These are phyloP conservation scores for Anthracocystis panici-leucophaei DNA, from an alignment of 1,284 basidiomycete species.

Conservation along the genomic window DNA sequence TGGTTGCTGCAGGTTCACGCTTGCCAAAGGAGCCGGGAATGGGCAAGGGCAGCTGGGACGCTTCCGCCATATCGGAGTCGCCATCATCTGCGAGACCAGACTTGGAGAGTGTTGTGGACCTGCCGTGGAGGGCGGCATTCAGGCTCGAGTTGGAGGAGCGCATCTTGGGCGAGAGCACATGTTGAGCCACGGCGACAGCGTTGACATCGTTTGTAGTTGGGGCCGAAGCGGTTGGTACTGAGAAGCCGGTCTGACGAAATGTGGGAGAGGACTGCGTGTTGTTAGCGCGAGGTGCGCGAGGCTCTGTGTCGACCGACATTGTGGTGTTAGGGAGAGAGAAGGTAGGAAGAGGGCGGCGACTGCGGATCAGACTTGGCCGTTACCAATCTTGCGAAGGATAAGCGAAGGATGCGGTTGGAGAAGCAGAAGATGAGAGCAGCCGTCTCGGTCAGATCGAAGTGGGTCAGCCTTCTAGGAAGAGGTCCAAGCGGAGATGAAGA, in stretches of 20 bases:
- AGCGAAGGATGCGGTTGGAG: conserved; percentile 2
- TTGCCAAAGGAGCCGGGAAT: conserved; percentile 46
- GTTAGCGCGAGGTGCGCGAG: conserved; percentile 31
- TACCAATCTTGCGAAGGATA: neutral
- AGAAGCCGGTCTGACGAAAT: conserved; percentile 54
- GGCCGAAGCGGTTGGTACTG: conserved; percentile 45
- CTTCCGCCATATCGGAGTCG: conserved; percentile 57
- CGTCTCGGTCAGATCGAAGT: neutral
- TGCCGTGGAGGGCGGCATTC: conserved; percentile 36
- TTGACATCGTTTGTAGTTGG: conserved; percentile 44
- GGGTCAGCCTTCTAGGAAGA: no score
- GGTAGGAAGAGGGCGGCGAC: neutral
- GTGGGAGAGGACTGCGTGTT: conserved; percentile 52
- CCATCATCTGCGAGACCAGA: conserved; percentile 32
- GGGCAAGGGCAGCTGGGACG: conserved; percentile 45
- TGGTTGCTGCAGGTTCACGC: conserved; percentile 24
- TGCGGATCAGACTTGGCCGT: neutral
- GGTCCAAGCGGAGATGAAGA: neutral
- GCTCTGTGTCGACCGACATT: conserved; percentile 53
- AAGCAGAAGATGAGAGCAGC: no score
- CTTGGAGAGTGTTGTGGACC: conserved; percentile 6
- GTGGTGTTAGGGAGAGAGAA: conserved; percentile 1
- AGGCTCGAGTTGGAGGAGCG: conserved; percentile 47
- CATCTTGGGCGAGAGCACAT: conserved; percentile 33
- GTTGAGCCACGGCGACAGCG: conserved; percentile 31